A percentile compares a stretch with the other conserved stretches of the same genome.
These are phyloP conservation scores for Apiospora phragmitis DNA, from an alignment of 2,329 filamentous ascomycete genomes.

Conservation along the genomic window DNA sequence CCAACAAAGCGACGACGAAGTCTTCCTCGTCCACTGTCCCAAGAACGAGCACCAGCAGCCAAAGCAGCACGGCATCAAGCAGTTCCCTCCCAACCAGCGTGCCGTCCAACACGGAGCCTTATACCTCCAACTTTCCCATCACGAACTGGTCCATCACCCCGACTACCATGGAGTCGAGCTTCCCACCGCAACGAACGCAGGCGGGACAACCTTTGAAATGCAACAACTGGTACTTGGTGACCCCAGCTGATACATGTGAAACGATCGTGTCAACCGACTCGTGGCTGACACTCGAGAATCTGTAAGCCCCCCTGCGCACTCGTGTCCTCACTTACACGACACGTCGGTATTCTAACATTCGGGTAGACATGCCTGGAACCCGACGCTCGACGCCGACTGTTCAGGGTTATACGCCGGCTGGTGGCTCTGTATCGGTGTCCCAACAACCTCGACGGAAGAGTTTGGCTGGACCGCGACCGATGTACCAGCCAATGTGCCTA, in stretches of 20 bases:
- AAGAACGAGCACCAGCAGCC: not conserved
- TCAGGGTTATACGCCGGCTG: slow-evolving; percentile 14
- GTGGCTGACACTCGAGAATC: not conserved
- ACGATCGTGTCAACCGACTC: slow-evolving; percentile 12
- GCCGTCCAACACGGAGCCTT: not conserved
- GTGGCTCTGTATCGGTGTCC: slow-evolving; percentile 20
- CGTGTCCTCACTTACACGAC: not conserved
- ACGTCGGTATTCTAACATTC: not conserved
- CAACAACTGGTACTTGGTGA: slow-evolving; percentile 12
- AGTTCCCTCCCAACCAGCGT: not conserved
- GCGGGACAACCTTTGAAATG: slow-evolving; percentile 13
- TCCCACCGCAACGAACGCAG: not conserved
- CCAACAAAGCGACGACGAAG: slow-evolving; percentile 13
- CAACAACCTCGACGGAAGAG: slow-evolving; percentile 1
- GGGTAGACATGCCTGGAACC: slow-evolving; percentile 14
- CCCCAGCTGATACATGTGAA: slow-evolving; percentile 4
- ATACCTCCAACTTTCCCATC: not conserved
- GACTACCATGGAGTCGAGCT: not conserved
- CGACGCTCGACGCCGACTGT: slow-evolving; percentile 18
- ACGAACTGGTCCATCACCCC: slow-evolving; percentile 1
- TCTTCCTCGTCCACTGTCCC: slow-evolving; percentile 12
- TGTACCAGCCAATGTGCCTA: not conserved
- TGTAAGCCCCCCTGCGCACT: not conserved
- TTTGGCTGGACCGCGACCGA: not conserved
- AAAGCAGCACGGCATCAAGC: not conserved